phyloP scores from a whole-genome alignment of 2,329 filamentous ascomycete genomes.

The Erysiphe pisi region DNA sequence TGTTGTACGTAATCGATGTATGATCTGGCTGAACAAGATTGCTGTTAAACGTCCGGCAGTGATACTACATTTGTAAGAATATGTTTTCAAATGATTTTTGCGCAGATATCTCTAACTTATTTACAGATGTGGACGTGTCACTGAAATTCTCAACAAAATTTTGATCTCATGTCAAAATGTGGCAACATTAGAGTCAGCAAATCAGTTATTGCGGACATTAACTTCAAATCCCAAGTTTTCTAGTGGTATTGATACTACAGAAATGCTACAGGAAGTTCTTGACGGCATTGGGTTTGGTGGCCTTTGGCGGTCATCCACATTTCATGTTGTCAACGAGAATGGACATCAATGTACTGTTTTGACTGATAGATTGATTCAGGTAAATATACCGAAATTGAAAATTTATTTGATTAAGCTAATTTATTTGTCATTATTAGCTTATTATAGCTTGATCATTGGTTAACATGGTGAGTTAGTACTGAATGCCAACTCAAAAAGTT shows the following conservation, averaged over 20 bases:
- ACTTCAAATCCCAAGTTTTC: slow-evolving; percentile 46
- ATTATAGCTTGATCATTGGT: not conserved
- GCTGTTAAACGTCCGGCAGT: slow-evolving; percentile 47
- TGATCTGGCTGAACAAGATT: slow-evolving; percentile 51
- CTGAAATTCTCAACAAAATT: slow-evolving; percentile 50
- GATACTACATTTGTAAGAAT: slow-evolving; percentile 48
- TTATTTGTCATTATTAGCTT: not conserved
- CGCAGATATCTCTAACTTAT: slow-evolving; percentile 31
- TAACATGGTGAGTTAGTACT: too few relatives aligned
- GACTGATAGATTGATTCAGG: slow-evolving; percentile 33
- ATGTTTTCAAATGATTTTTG: not conserved
- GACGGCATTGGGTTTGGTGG: slow-evolving; percentile 54
- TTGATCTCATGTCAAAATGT: slow-evolving; percentile 51
- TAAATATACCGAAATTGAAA: slow-evolving; percentile 8
- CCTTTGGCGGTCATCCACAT: slow-evolving; percentile 44
- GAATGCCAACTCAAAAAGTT: too few relatives aligned
- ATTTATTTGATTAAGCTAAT: not conserved
- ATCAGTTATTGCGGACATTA: slow-evolving; percentile 49
- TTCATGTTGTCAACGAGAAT: slow-evolving; percentile 35
- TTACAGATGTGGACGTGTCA: slow-evolving; percentile 46
- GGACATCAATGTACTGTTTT: slow-evolving; percentile 35
- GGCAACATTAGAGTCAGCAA: slow-evolving; percentile 49
- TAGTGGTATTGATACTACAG: slow-evolving; percentile 42
- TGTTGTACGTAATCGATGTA: slow-evolving; percentile 47
- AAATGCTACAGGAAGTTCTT: slow-evolving; percentile 45